Conservation (phyloP, 192 early-diverging fungal genomes). For the Coemansia umbellata region DNA sequence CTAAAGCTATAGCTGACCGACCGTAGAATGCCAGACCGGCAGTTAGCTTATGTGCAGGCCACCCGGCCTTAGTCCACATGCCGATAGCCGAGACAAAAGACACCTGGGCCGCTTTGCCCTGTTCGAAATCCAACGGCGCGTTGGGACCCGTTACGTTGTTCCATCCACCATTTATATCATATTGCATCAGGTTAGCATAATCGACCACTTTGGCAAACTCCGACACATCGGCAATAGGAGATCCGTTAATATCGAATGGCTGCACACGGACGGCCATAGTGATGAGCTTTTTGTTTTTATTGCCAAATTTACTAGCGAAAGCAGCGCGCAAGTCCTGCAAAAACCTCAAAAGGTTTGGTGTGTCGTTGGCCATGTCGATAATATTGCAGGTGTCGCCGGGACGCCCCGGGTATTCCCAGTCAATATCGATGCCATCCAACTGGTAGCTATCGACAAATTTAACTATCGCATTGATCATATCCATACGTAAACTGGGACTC, state of each 20-base stretch:
- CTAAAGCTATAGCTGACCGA: conserved; percentile 39
- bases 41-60: conserved; percentile 58
- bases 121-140: conserved; percentile 52
- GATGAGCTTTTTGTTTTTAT: conserved; percentile 54
- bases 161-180: conserved; percentile 62
- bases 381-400: conserved; percentile 36
- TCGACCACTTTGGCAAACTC: conserved; percentile 61
- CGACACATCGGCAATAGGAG: conserved; percentile 52
- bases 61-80: conserved; percentile 56
- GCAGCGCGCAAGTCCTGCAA: conserved; percentile 55
- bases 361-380: conserved; percentile 55
- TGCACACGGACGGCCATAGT: conserved; percentile 61
- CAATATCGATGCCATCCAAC: conserved; percentile 64
- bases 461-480: background rate
- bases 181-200: conserved; percentile 68
- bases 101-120: conserved; percentile 25
- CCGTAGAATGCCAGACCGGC: conserved; percentile 65
- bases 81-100: conserved; percentile 52
- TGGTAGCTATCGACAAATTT: conserved; percentile 50
- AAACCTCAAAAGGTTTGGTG: conserved; percentile 59
- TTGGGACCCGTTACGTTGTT: conserved; percentile 55
- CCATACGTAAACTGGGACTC: background rate
- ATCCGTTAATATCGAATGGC: conserved; percentile 54
- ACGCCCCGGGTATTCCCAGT: conserved; percentile 70
- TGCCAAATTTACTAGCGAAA: conserved; percentile 23